A percentile compares a stretch with the other conserved stretches of the same genome.
Conservation (phyloP, 768 basidiomycete species). For the Suillus tomentosus region DNA sequence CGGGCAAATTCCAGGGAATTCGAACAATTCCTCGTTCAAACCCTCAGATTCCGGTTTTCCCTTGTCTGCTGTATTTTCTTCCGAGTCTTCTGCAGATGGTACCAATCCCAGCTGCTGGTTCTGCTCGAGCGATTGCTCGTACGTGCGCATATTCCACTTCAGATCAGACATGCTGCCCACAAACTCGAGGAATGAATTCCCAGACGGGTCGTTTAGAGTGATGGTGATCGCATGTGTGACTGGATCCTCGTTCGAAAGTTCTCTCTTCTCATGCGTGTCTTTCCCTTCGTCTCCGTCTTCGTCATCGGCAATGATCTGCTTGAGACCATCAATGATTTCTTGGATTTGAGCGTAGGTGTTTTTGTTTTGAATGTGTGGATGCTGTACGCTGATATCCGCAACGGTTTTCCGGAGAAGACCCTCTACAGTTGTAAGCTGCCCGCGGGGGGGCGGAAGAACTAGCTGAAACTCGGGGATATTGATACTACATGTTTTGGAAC, state of each 20-base stretch:
- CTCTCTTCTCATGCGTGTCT: constrained; percentile 34
- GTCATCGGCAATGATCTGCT: constrained; percentile 56
- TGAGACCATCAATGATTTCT: constrained; percentile 64
- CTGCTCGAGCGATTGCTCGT: constrained; percentile 77
- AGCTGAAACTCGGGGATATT: constrained; percentile 86
- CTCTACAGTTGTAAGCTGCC: constrained; percentile 96
- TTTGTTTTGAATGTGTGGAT: constrained; percentile 80
- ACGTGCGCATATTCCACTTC: constrained; percentile 88
- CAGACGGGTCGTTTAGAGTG: constrained; percentile 88
- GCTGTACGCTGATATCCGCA: constrained; percentile 77
- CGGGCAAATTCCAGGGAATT: constrained; percentile 86
- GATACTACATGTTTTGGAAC: constrained; percentile 81
- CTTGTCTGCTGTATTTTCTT: constrained; percentile 13
- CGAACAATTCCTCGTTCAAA: constrained; percentile 80
- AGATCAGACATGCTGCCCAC: constrained; percentile 84
- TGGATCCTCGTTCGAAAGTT: constrained; percentile 39
- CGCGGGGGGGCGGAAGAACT: constrained; percentile 85
- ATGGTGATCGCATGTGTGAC: constrained; percentile 79
- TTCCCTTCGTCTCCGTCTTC: constrained; percentile 43
- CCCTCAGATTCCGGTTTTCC: constrained; percentile 37
- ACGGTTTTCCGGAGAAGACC: constrained; percentile 85
- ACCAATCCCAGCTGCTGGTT: constrained; percentile 79
- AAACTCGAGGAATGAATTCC: constrained; percentile 97
- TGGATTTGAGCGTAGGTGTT: constrained; percentile 75
- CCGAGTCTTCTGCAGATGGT: constrained; percentile 44